phyloP scores from a whole-genome alignment of 495 filamentous ascomycete genomes.

The Rhypophila decipiens region DNA sequence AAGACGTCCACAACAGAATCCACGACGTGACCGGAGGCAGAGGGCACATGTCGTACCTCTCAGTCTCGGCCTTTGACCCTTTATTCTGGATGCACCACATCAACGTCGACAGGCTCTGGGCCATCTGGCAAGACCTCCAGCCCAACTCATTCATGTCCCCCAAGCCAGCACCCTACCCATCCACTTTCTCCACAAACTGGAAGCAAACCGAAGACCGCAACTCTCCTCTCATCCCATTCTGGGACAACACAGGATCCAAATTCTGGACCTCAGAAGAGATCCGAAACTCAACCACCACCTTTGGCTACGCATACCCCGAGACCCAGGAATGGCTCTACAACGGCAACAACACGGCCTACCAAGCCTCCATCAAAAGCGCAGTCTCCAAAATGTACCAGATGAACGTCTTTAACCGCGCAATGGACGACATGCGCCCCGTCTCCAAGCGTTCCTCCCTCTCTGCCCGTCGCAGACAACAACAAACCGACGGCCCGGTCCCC shows the following conservation, averaged over 20 bases:
- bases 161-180: slow-evolving; percentile 31
- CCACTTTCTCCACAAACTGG: slow-evolving; percentile 44
- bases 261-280: slow-evolving; percentile 44
- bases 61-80: slow-evolving; percentile 65
- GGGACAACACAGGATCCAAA: slow-evolving; percentile 25
- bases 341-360: slow-evolving; percentile 8
- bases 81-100: slow-evolving; percentile 63
- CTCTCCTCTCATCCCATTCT: slow-evolving; percentile 40
- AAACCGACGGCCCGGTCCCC: slow-evolving; percentile 13
- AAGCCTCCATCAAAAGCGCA: slow-evolving; percentile 7
- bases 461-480: neutral
- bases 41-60: slow-evolving; percentile 59
- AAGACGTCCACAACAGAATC: slow-evolving; percentile 59
- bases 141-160: slow-evolving; percentile 51
- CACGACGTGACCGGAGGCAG: slow-evolving; percentile 48
- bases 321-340: slow-evolving; percentile 28
- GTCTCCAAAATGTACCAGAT: slow-evolving; percentile 19
- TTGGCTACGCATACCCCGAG: slow-evolving; percentile 58
- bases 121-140: slow-evolving; percentile 67
- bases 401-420: slow-evolving; percentile 20
- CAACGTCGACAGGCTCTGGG: slow-evolving; percentile 57
- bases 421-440: slow-evolving; percentile 7
- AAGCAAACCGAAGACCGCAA: slow-evolving; percentile 33
- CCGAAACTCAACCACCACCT: slow-evolving; percentile 27
- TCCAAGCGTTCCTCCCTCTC: neutral